phyloP scores from a whole-genome alignment of 164 flowering plant genomes.

The Nelumbo lutea region DNA sequence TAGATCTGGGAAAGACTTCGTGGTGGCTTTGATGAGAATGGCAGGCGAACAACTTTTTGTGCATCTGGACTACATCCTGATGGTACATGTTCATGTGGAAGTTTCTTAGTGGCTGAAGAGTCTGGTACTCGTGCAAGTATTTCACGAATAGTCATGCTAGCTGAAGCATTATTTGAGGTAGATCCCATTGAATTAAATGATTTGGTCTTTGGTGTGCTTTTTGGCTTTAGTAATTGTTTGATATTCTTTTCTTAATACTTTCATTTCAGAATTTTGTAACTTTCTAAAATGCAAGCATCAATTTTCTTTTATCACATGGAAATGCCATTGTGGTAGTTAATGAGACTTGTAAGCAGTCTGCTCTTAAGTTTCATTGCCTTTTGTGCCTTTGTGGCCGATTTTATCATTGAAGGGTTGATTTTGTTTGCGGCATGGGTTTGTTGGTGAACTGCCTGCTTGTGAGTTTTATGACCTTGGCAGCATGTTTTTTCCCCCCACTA shows the following conservation, averaged over 20 bases:
- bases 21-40: slow-evolving; percentile 36
- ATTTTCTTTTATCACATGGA: not conserved
- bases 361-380: not conserved
- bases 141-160: slow-evolving; percentile 80
- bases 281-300: not conserved
- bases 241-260: not conserved
- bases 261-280: not conserved
- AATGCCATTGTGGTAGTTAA: not conserved
- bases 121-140: slow-evolving; percentile 64
- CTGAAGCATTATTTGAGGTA: slow-evolving; percentile 94
- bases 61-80: slow-evolving; percentile 67
- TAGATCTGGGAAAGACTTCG: slow-evolving; percentile 77
- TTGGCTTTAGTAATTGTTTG: too few species aligned
- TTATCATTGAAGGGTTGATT: not conserved
- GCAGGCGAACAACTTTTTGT: slow-evolving; percentile 36
- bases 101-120: slow-evolving; percentile 40
- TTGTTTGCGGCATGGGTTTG: not conserved
- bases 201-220: not conserved
- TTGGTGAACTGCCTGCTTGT: too few species aligned
- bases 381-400: not conserved
- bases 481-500: too few species aligned
- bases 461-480: too few species aligned
- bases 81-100: slow-evolving; percentile 75
- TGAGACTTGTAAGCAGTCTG: not conserved
- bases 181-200: not conserved